phyloP scores from a whole-genome alignment of 2,329 filamentous ascomycete species.

The Colletotrichum cordylinicola region DNA sequence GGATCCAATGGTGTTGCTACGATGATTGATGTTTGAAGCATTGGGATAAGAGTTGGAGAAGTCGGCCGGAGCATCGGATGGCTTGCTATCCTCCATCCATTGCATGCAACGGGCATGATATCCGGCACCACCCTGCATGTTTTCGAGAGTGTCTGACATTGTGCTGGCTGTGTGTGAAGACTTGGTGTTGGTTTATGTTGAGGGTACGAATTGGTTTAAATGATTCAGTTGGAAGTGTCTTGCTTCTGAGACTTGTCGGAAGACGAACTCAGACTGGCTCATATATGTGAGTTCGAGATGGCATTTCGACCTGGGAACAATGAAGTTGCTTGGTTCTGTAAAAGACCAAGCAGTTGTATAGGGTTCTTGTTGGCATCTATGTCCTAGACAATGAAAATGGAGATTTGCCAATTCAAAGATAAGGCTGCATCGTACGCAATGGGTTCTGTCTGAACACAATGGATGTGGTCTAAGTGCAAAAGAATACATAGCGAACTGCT shows the following conservation, averaged over 20 bases:
- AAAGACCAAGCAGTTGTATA: not conserved
- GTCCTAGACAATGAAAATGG: not conserved
- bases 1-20: not conserved
- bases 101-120: not conserved
- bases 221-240: not conserved
- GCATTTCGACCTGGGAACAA: not conserved
- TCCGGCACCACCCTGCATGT: not conserved
- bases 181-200: not conserved
- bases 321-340: not conserved
- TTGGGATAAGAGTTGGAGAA: not conserved
- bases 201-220: not conserved
- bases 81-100: not conserved
- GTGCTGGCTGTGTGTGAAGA: not conserved
- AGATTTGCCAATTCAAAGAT: not conserved
- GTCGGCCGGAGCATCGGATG: not conserved
- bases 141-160: not conserved
- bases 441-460: not conserved
- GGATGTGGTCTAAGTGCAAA: not conserved
- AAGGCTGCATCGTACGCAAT: not conserved
- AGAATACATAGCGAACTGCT: not conserved
- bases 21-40: not conserved
- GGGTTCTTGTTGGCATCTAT: not conserved
- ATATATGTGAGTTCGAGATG: not conserved
- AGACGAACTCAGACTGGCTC: not conserved
- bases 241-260: not conserved